Evolutionary conservation across 306 rosid species (phyloP), one percentile per base, ranked within the genome.

Genomic region (Alnus rubra): DNA sequence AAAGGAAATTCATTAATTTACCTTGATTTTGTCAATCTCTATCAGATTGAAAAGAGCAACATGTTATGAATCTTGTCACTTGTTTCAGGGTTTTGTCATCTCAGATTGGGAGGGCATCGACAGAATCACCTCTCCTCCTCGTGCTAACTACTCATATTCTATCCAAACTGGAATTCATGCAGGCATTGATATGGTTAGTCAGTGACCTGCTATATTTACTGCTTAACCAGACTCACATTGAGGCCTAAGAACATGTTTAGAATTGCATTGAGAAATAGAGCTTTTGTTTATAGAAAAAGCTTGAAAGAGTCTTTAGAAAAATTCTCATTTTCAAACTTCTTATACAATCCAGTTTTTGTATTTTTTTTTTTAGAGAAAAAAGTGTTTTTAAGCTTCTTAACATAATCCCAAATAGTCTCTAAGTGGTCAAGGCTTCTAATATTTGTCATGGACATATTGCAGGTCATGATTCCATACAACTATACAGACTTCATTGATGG

Each of bases 71-170:
- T 14, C 8, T 63, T 63, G 23, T 67, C 12, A 67, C 12, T 39
- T 67, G 48, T 68, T 68, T 39, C 72, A 68, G 72, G 72, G 72
- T 39, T 68, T 68, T 68, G 72, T 68, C 15, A 68, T 68, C 72
- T 16, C 72, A 8, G 72, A 68, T 42, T 68, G 72, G 72, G 50
- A 68, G 72, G 72, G 72, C 42, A 68, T 68, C 1, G 72, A 68
- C 72, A 9, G 48, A 18, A 68, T 68, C 31, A 68, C 72, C 31
- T 7, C 31, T 42, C 72, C 72, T 16, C 30, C 14, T 16, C 51
- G 42, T 42, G 50, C 72, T 16, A 68, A 68, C 51, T 68, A 68
- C 51, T 39, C 72, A 39, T 68, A 68, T 18, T 68, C 72, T 39
- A 18, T 68, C 48, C 8, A 39, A 39, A 14, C 72, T 7, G 72